Evolutionary conservation across 768 basidiomycete species (phyloP), one percentile per base, ranked within the genome.

Genomic region (Sporobolomyces pararoseus): DNA sequence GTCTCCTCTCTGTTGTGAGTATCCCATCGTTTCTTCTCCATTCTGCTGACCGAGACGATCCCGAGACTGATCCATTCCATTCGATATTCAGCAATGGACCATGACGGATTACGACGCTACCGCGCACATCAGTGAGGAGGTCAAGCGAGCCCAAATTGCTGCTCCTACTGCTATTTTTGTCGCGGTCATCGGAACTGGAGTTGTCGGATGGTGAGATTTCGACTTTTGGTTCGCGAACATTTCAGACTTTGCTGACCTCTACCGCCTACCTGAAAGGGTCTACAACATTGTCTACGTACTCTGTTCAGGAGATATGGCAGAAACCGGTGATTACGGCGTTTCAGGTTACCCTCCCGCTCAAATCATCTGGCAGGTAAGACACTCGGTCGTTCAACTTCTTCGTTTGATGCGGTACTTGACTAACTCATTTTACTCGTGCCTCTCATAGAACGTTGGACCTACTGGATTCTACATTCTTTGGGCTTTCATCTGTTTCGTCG

Each of bases 221-320:
- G n/a, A n/a, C 53, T 13, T 37, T 10, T n/a, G 14, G 14, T 52
- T 29, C 35, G 25, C 21, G n/a, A 25, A 19, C 35, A 29, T 10
- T 31, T 27, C 2, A 5, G 5, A 47, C 27, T 4, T 9, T 25
- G 19, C 55, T 49, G 47, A 61, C 16, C 88, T n/a, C n/a, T n/a
- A n/a, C n/a, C 88, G 89, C 88, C 6, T 88, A 88, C 63, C 80
- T 88, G 52, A 83, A 90, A 92, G 90, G 90, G 76, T 93, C 13
- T 83, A 92, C 69, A 95, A 93, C 79, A 89, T 95, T 71, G 87
- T 91, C 7, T 79, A 91, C 35, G 84, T 93, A n/a, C 82, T 93
- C 13, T 92, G 90, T 79, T 89, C 88, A 25, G 89, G 89, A 31
- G 75, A 77, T 51, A 74, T 76, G 58, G 63, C 73, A 66, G 69